phyloP scores from a whole-genome alignment of 768 basidiomycete genomes.

The Leucocoprinus birnbaumii region DNA sequence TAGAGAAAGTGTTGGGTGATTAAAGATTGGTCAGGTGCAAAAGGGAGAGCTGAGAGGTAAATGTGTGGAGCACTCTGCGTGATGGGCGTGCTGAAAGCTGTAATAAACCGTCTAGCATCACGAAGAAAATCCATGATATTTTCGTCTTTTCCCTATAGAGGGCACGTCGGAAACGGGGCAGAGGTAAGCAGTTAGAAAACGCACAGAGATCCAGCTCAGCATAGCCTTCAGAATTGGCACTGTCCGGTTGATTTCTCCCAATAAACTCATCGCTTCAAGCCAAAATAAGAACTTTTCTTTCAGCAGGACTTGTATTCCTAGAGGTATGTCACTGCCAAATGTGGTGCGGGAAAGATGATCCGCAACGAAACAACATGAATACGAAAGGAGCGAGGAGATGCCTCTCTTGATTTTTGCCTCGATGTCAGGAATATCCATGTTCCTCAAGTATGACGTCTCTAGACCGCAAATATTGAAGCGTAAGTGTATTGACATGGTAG shows the following conservation, averaged over 20 bases:
- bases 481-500: constrained; percentile 24
- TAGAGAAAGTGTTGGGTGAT: constrained; percentile 14
- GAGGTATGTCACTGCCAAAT: not conserved
- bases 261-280: constrained; percentile 29
- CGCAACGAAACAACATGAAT: constrained; percentile 28
- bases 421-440: constrained; percentile 24
- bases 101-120: constrained; percentile 19
- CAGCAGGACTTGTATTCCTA: constrained; percentile 19
- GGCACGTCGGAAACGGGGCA: not conserved
- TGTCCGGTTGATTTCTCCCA: constrained; percentile 14
- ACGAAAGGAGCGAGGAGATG: constrained; percentile 24
- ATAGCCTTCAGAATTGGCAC: not conserved
- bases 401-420: constrained; percentile 14
- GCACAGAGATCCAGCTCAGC: constrained; percentile 13
- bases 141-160: not conserved
- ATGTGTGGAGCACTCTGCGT: constrained; percentile 22
- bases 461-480: constrained; percentile 33
- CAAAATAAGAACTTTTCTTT: constrained; percentile 23
- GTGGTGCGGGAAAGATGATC: constrained; percentile 19
- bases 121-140: constrained; percentile 13
- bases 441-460: constrained; percentile 24
- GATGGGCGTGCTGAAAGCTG: constrained; percentile 16
- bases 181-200: not conserved
- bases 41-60: constrained; percentile 26
- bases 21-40: constrained; percentile 20